phyloP scores from a whole-genome alignment of 805 yeast genomes.

The Lachancea meyersii region DNA sequence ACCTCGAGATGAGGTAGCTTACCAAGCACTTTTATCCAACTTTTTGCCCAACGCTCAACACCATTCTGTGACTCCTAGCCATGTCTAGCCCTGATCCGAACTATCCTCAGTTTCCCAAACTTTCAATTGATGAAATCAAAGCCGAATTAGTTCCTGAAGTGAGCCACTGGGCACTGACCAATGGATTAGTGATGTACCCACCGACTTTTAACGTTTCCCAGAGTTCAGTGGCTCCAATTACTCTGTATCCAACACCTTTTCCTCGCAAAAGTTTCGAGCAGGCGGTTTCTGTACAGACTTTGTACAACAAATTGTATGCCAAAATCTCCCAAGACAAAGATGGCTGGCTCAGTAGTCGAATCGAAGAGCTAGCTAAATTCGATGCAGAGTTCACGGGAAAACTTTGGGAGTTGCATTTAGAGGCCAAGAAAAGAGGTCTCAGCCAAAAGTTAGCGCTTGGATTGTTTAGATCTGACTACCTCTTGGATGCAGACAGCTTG shows the following conservation, averaged over 20 bases:
- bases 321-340: conserved; percentile 50
- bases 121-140: conserved; percentile 23
- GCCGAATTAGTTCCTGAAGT: conserved; percentile 40
- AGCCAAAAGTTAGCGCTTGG: conserved; percentile 71
- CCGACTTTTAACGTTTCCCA: conserved; percentile 42
- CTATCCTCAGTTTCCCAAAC: conserved; percentile 24
- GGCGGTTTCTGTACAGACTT: conserved; percentile 59
- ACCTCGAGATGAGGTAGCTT: too few species aligned
- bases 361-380: conserved; percentile 47
- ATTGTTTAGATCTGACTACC: conserved; percentile 83
- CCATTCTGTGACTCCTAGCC: neutral
- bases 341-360: conserved; percentile 56
- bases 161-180: conserved; percentile 69
- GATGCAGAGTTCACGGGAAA: conserved; percentile 80
- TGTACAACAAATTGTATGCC: conserved; percentile 70
- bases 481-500: conserved; percentile 46
- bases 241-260: conserved; percentile 86
- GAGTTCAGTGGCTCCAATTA: conserved; percentile 72
- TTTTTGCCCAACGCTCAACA: neutral
- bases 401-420: conserved; percentile 53
- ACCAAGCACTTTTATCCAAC: too few species aligned
- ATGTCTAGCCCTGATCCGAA: neutral
- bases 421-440: conserved; percentile 44
- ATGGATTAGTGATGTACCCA: conserved; percentile 81
- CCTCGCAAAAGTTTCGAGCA: conserved; percentile 59